Evolutionary conservation across 192 early-diverging fungal species (phyloP).

Genomic region (Coemansia sp.): DNA sequence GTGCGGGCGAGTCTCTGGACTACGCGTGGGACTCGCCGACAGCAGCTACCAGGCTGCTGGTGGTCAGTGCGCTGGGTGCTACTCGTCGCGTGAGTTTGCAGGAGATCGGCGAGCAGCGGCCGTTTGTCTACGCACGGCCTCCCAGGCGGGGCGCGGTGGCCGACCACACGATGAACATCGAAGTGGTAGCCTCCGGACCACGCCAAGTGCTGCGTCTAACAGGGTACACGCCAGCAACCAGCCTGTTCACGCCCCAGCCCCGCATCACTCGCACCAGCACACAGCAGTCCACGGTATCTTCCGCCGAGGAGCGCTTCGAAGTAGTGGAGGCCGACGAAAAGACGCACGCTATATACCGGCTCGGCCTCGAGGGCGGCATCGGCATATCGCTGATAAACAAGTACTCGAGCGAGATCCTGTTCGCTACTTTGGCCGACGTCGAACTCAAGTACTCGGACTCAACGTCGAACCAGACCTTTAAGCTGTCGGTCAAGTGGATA

Average conservation of each 20-base stretch:
- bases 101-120: slow-evolving; percentile 87
- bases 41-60: slow-evolving; percentile 68
- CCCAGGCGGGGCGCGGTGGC: slow-evolving; percentile 29
- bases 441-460: slow-evolving; percentile 81
- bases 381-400: slow-evolving; percentile 89
- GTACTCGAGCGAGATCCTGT: slow-evolving; percentile 82
- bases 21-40: slow-evolving; percentile 95
- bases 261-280: slow-evolving; percentile 27
- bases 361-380: slow-evolving; percentile 80
- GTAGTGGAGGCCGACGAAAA: slow-evolving; percentile 39
- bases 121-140: slow-evolving; percentile 72
- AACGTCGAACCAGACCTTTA: slow-evolving; percentile 75
- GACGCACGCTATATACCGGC: slow-evolving; percentile 60
- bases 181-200: slow-evolving; percentile 71
- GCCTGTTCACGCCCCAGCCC: slow-evolving; percentile 58
- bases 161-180: slow-evolving; percentile 71
- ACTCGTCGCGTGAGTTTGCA: slow-evolving; percentile 82
- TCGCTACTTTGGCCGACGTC: slow-evolving; percentile 76
- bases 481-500: slow-evolving; percentile 84
- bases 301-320: slow-evolving; percentile 32
- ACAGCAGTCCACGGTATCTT: slow-evolving; percentile 9
- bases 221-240: slow-evolving; percentile 65
- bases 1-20: slow-evolving; percentile 55
- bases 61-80: slow-evolving; percentile 72
- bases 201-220: slow-evolving; percentile 70